phyloP scores from a whole-genome alignment of 805 yeast genomes.

The Sugiyamaella mastotermitis region DNA sequence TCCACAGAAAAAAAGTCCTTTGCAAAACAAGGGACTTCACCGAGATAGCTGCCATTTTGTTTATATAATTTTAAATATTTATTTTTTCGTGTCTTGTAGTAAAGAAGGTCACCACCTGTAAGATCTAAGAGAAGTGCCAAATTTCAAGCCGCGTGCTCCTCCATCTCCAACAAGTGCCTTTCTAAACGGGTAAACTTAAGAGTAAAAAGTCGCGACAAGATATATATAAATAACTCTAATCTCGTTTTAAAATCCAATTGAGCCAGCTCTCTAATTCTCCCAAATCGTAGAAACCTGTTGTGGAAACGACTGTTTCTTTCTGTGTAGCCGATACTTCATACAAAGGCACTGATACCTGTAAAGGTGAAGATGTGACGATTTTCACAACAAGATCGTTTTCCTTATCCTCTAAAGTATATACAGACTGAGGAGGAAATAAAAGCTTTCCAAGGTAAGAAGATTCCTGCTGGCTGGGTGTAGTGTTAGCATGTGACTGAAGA shows the following conservation, averaged over 20 bases:
- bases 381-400: slow-evolving; percentile 11
- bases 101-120: no score
- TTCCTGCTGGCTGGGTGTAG: neutral
- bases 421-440: slow-evolving; percentile 20
- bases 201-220: no score
- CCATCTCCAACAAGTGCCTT: no score
- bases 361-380: slow-evolving; percentile 21
- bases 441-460: slow-evolving; percentile 19
- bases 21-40: slow-evolving; percentile 20
- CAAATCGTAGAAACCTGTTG: slow-evolving; percentile 27
- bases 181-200: no score
- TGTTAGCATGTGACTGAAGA: neutral
- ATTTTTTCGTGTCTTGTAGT: no score
- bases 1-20: slow-evolving; percentile 22
- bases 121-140: no score
- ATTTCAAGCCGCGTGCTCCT: no score
- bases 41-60: slow-evolving; percentile 16
- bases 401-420: slow-evolving; percentile 8
- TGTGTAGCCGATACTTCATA: slow-evolving; percentile 16
- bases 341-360: slow-evolving; percentile 21
- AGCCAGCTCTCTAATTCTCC: slow-evolving; percentile 33
- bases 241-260: slow-evolving; percentile 23
- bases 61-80: neutral
- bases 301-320: slow-evolving; percentile 13
- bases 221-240: no score